phyloP scores from a whole-genome alignment of 75 land plant genomes.

The Selaginella moellendorffii region DNA sequence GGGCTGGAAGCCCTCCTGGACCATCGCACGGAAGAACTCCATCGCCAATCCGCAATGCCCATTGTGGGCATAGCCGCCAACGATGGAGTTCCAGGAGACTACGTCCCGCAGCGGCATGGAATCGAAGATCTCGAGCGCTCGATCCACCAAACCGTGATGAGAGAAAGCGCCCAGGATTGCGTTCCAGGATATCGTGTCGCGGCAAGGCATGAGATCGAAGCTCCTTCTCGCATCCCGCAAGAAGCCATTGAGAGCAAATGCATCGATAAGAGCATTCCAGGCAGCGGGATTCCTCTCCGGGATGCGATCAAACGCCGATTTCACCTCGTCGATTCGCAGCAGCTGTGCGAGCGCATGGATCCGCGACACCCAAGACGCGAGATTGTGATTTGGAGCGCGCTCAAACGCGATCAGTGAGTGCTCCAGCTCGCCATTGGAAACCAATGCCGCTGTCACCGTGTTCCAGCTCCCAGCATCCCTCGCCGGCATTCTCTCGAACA shows the following conservation, averaged over 20 bases:
- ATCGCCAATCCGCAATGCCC: neutral
- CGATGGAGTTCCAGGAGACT: neutral
- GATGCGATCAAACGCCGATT: neutral
- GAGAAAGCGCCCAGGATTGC: neutral
- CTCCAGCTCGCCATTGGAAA: neutral
- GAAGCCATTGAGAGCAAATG: conserved; percentile 38
- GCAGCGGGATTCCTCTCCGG: conserved; percentile 22
- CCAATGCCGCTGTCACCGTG: neutral
- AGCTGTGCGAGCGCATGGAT: neutral
- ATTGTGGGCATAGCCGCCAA: neutral
- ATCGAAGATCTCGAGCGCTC: neutral
- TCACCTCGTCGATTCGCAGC: neutral
- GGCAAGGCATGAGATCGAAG: conserved; percentile 19
- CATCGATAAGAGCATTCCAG: conserved; percentile 56
- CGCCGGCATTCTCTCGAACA: neutral
- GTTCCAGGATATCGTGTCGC: neutral
- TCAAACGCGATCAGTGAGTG: neutral
- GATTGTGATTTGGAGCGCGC: neutral
- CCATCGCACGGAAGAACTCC: neutral
- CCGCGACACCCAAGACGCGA: neutral
- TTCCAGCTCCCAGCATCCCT: neutral
- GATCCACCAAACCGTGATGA: neutral
- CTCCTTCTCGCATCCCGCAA: conserved; percentile 24
- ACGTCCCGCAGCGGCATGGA: neutral
- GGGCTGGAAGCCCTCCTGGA: neutral